Evolutionary conservation across 129 eudicot species (phyloP), one percentile per base, ranked within the genome.

Genomic region (Helichrysum umbraculigerum): DNA sequence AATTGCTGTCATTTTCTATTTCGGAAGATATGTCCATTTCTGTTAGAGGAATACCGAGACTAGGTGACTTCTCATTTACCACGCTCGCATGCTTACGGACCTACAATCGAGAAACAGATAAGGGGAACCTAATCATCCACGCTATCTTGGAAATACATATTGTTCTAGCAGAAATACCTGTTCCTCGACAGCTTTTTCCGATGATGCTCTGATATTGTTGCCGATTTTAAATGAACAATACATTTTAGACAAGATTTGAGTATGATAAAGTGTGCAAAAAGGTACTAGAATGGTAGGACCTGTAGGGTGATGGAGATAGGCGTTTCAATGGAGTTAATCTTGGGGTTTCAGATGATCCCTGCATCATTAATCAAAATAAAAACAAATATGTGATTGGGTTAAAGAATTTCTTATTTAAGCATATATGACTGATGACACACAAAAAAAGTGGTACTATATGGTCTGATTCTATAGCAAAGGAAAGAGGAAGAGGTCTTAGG

Each of bases 301-400:
- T 91, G 86, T 11, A 65, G 51, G 92, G 85, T 81, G 94, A 80
- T 14, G 70, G 67, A 19, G 87, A 77, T 52, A 79, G 82, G 66
- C 90, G 96, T 78, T 91, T 94, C 25, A 81, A 34, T 66, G 93
- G 90, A 70, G 73, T 81, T 56, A 73, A 74, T 64, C 41, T 73
- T 47, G 75, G 66, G 51, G 37, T n/a, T 50, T 66, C 86, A 62
- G 84, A 78, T 82, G 81, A 57, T 30, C 71, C 86, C 97, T 91
- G 93, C 67, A 75, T 59, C 7, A 16, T 66, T 74, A 32, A 70
- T 60, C 74, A 72, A 66, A 29, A 67, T 59, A 67, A 42, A 7
- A 42, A 9, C 73, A 73, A 47, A 29, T 51, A n/a, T n/a, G n/a
- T n/a, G n/a, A n/a, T 25, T 70, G 72, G 22, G 78, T 72, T 65